Evolutionary conservation across 495 filamentous ascomycete genomes (phyloP).

Genomic region (Aspergillus haitiensis): DNA sequence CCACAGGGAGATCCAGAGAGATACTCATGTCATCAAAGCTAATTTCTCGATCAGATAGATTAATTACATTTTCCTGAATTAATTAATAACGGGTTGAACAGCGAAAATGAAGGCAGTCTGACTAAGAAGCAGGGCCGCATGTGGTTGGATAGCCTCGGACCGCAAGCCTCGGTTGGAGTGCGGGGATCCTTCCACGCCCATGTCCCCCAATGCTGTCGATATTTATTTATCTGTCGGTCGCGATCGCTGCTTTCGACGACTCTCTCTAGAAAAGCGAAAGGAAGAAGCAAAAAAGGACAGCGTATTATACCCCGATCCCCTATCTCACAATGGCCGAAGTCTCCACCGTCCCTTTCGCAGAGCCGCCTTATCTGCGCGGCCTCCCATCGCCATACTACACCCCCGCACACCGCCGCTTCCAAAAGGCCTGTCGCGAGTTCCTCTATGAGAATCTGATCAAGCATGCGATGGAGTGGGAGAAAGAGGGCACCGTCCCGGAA

Average conservation of each 20-base stretch:
- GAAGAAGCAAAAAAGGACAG: neutral
- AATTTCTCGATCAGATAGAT: no score
- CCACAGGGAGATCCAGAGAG: no score
- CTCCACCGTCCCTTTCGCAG: constrained; percentile 65
- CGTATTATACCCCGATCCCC: neutral
- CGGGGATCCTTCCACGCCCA: constrained; percentile 4
- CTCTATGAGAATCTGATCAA: constrained; percentile 58
- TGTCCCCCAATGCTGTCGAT: no score
- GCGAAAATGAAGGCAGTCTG: no score
- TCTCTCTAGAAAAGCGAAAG: no score
- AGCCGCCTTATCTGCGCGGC: constrained; percentile 68
- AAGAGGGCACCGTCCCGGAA: constrained; percentile 57
- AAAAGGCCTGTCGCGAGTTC: constrained; percentile 66
- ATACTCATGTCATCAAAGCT: no score
- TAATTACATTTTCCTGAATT: no score
- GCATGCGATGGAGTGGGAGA: constrained; percentile 67
- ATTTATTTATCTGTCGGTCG: neutral
- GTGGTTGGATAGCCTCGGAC: constrained; percentile 13
- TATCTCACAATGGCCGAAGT: constrained; percentile 33
- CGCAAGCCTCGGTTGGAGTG: constrained; percentile 14
- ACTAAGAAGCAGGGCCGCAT: neutral
- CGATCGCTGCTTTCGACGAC: neutral
- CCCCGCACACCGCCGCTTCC: constrained; percentile 60
- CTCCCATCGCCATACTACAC: constrained; percentile 71
- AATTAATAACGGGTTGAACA: no score